A percentile compares a stretch with the other conserved stretches of the same genome.
phyloP scores from a whole-genome alignment of 352 stramenopile species.

The Globisporangium carolinianum region DNA sequence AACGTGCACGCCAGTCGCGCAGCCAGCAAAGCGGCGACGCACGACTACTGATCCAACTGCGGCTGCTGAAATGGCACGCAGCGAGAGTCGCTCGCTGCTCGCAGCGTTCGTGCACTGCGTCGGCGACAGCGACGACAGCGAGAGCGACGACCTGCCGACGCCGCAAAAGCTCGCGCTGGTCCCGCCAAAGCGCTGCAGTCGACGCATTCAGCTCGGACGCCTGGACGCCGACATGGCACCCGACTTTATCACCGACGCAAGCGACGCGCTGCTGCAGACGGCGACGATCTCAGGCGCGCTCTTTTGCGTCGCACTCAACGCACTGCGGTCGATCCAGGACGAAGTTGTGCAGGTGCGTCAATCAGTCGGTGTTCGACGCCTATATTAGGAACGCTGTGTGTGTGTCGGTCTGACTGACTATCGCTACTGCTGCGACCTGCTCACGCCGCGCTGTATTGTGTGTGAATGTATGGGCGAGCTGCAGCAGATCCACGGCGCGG shows the following conservation, averaged over 20 bases:
- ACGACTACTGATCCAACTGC: not conserved
- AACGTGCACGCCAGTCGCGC: conserved; percentile 29
- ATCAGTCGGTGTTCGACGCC: too few species aligned
- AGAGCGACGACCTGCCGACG: conserved; percentile 3
- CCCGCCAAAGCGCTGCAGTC: conserved; percentile 8
- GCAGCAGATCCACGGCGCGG: not conserved
- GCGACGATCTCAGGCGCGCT: conserved; percentile 37
- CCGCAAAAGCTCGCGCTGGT: conserved; percentile 10
- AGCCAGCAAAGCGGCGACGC: conserved; percentile 25
- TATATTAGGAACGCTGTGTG: too few species aligned
- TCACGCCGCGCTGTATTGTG: too few species aligned
- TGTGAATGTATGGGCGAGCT: not conserved
- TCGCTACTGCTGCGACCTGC: not conserved
- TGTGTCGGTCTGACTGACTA: not conserved
- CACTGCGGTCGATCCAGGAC: conserved; percentile 16
- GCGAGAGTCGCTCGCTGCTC: conserved; percentile 6
- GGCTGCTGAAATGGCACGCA: not conserved
- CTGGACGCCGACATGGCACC: not conserved
- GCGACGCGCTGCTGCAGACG: conserved; percentile 26
- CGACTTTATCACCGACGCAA: conserved; percentile 23
- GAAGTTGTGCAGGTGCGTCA: conserved; percentile 9
- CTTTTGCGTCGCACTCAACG: conserved; percentile 31
- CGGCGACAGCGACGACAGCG: conserved; percentile 2
- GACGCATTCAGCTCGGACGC: conserved; percentile 1
- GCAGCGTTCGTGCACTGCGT: conserved; percentile 7